These are phyloP conservation scores for Podospora anserina DNA, from an alignment of 495 filamentous ascomycete genomes.

Conservation along the genomic window DNA sequence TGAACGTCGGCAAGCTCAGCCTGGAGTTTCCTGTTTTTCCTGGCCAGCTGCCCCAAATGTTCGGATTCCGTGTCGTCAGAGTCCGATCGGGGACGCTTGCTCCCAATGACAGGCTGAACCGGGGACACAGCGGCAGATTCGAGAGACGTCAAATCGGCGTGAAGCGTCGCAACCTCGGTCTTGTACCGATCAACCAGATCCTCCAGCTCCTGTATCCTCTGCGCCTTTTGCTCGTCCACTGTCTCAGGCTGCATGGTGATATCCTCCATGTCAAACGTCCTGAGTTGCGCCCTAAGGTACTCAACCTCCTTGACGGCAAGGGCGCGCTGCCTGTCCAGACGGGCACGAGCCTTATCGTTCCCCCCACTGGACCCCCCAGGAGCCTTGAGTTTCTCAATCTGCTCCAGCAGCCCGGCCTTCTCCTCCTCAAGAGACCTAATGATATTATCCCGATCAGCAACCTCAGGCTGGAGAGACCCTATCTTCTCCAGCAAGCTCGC, in stretches of 20 bases:
- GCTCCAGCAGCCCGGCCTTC: constrained; percentile 54
- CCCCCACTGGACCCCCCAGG: constrained; percentile 36
- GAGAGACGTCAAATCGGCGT: constrained; percentile 66
- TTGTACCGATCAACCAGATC: constrained; percentile 84
- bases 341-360: constrained; percentile 62
- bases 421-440: constrained; percentile 71
- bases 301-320: constrained; percentile 90
- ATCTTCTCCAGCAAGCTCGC: constrained; percentile 72
- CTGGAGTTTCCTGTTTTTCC: constrained; percentile 84
- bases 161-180: constrained; percentile 69
- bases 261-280: constrained; percentile 88
- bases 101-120: constrained; percentile 38
- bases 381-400: constrained; percentile 68
- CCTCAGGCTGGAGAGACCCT: constrained; percentile 74
- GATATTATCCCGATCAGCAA: constrained; percentile 72
- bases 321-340: constrained; percentile 73
- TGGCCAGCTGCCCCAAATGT: constrained; percentile 73
- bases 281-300: constrained; percentile 86
- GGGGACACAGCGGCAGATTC: constrained; percentile 42
- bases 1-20: constrained; percentile 68
- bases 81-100: constrained; percentile 54
- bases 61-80: constrained; percentile 60
- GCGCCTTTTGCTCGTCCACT: constrained; percentile 70
- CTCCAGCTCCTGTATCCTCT: constrained; percentile 79
- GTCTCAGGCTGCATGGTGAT: constrained; percentile 73